Evolutionary conservation across 139 green algal species (phyloP).

Genomic region (Coelastrella sp.): DNA sequence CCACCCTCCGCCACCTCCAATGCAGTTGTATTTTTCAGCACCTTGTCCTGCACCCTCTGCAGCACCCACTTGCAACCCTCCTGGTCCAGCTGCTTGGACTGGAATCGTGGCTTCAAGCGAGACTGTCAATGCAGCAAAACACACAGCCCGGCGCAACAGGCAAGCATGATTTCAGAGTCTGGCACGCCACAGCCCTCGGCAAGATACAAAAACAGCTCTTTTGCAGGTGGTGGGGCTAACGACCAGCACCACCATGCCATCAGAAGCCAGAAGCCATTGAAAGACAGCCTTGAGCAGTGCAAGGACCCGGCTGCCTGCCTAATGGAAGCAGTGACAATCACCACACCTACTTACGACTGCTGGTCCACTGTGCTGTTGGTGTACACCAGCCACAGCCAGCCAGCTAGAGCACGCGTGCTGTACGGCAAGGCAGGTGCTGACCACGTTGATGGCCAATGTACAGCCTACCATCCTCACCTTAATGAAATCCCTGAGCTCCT

Average conservation of each 20-base stretch:
- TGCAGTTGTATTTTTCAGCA: constrained; percentile 12
- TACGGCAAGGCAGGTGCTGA: too few species aligned
- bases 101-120: constrained; percentile 53
- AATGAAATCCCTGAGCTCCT: constrained; percentile 24
- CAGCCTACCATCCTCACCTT: neutral
- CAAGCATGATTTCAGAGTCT: neutral
- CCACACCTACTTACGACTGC: too few species aligned
- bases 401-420: neutral
- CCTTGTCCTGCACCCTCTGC: constrained; percentile 29
- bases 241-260: neutral
- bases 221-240: too few species aligned
- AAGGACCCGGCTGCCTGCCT: too few species aligned
- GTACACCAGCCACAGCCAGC: neutral
- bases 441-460: neutral
- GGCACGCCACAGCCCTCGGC: too few species aligned
- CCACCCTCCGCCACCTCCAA: neutral
- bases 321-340: too few species aligned
- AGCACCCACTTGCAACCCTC: constrained; percentile 68
- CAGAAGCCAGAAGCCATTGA: neutral
- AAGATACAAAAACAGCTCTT: too few species aligned
- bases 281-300: too few species aligned
- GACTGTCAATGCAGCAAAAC: neutral
- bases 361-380: too few species aligned
- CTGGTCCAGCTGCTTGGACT: constrained; percentile 52
- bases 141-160: neutral